Evolutionary conservation across 1,139 yeast genomes (phyloP), one percentile per base, ranked within the genome.

Genomic region (Casaregolazyma lundiana): DNA sequence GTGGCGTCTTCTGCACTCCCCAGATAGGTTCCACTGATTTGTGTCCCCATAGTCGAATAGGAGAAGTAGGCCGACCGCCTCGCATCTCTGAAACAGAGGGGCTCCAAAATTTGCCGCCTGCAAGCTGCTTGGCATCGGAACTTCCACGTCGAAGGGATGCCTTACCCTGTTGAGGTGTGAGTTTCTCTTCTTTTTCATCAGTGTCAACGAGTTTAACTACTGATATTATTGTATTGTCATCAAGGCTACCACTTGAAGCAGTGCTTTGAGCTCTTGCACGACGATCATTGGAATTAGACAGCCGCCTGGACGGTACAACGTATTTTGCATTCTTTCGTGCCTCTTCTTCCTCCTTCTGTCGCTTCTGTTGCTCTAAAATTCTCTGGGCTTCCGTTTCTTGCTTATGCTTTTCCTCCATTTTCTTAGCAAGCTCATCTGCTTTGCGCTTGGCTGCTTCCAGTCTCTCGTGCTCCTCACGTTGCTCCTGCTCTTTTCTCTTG

Each of bases 401-500:
- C 37, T 41, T 45, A 34, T 48, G 51, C 35, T 50, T 49, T 44
- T 58, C 62, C 34, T 53, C 64, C 21, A 60, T 55, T 44, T 55
- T 53, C 35, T 54, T 57, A 6, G 63, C 64, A 16, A 63, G 44
- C 37, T 57, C 65, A 35, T 62, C 65, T 1, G 66, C 65, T 24
- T 61, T 50, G 45, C 52, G 56, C 41, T 53, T 54, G 7, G 62
- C 59, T 6, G 59, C 61, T 43, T 56, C 64, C 34, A 56, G 53
- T 7, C 59, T 51, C 41, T 62, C 68, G 34, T 55, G 52, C 46
- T 65, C 69, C 16, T 45, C 49, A 18, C 54, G 53, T 38, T 48
- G 56, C 44, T 66, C 69, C 41, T 65, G 68, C 44, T 66, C 69
- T 44, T 64, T 62, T 22, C 70, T 59, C 47, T 56, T 59, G 17